These are phyloP conservation scores for Pleurotus salmoneostramineus DNA, from an alignment of 768 basidiomycete species.

Conservation along the genomic window DNA sequence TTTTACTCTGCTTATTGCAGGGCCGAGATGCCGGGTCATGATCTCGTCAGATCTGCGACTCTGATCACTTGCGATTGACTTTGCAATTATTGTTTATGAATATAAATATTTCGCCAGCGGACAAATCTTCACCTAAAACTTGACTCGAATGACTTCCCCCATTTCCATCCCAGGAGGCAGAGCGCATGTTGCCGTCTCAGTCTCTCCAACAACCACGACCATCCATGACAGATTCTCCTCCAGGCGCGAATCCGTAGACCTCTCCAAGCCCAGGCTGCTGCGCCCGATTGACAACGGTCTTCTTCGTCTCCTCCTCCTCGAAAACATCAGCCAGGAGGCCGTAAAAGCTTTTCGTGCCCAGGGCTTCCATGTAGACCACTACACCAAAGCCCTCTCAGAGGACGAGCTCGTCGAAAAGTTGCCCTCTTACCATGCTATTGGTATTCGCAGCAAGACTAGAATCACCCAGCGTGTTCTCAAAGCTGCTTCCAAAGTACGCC, in stretches of 20 bases:
- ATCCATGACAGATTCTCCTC: conserved; percentile 41
- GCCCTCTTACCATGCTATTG: conserved; percentile 85
- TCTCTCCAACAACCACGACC: conserved; percentile 44
- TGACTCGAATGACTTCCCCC: conserved; percentile 40
- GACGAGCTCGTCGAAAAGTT: conserved; percentile 87
- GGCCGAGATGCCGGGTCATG: conserved; percentile 3
- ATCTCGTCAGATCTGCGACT: background rate
- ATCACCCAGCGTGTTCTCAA: conserved; percentile 88
- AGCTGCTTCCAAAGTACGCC: conserved; percentile 72
- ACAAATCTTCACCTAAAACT: background rate
- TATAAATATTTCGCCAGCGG: background rate
- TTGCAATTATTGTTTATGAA: too few relatives aligned
- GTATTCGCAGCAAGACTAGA: conserved; percentile 97
- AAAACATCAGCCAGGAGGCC: conserved; percentile 93
- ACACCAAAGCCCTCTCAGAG: conserved; percentile 82
- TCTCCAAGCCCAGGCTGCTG: conserved; percentile 64
- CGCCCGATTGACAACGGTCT: conserved; percentile 82
- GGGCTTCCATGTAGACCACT: conserved; percentile 92
- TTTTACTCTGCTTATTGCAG: conserved; percentile 5
- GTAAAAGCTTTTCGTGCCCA: conserved; percentile 73
- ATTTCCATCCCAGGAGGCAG: conserved; percentile 37
- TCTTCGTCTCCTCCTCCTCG: conserved; percentile 80
- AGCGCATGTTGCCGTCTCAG: conserved; percentile 38
- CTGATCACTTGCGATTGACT: too few relatives aligned
- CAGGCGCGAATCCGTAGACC: conserved; percentile 21